These are phyloP conservation scores for Blastocystis sp. DNA, from an alignment of 352 stramenopile species.

Conservation along the genomic window DNA sequence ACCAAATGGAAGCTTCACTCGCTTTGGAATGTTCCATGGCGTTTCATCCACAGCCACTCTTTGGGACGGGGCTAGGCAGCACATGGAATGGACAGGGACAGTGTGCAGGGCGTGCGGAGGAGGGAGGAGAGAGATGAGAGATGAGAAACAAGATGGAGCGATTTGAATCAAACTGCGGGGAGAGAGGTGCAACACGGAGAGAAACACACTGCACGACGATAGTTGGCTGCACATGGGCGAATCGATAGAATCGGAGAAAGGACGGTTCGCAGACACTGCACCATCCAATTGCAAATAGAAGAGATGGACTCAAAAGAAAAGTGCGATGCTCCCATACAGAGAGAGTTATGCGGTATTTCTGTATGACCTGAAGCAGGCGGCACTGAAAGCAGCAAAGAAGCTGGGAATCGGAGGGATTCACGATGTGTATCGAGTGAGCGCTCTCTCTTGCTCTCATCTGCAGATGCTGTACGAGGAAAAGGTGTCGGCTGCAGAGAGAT, in stretches of 20 bases:
- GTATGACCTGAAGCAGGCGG: background rate
- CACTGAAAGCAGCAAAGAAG: background rate
- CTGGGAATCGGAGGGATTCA: background rate
- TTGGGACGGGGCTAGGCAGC: too few relatives aligned
- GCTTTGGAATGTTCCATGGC: background rate
- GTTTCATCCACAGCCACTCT: background rate
- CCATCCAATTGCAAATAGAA: background rate
- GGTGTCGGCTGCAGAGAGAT: background rate
- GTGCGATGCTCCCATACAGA: background rate
- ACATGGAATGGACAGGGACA: too few relatives aligned
- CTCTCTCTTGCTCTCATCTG: background rate
- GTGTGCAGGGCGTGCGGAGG: background rate
- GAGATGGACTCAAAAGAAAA: background rate
- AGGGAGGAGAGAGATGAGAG: background rate
- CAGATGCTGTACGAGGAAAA: slow-evolving; percentile 13
- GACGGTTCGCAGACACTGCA: too few relatives aligned
- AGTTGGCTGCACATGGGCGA: too few relatives aligned
- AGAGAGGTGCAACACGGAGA: too few relatives aligned
- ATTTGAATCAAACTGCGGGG: too few relatives aligned
- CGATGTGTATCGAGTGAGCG: background rate
- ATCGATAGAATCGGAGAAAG: background rate
- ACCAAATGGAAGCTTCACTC: background rate
- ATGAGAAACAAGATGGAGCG: background rate
- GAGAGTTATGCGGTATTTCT: background rate
- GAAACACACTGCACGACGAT: too few relatives aligned